phyloP scores from a whole-genome alignment of 495 filamentous ascomycete genomes.

The Stereocaulon alpinum region DNA sequence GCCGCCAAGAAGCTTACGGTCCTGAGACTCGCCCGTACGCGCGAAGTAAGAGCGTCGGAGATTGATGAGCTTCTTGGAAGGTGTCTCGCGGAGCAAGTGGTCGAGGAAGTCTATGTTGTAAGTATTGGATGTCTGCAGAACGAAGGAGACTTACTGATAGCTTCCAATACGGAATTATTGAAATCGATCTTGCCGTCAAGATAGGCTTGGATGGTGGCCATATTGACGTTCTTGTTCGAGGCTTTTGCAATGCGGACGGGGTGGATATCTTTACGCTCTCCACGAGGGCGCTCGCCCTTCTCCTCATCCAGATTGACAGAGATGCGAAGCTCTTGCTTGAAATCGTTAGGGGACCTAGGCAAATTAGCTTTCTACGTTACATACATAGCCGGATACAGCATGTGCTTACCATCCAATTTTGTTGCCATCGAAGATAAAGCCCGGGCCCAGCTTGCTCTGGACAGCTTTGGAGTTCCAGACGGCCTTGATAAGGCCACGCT shows the following conservation, averaged over 20 bases:
- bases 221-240: conserved; percentile 47
- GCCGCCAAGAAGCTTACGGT: conserved; percentile 35
- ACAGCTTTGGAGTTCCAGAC: conserved; percentile 58
- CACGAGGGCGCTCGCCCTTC: conserved; percentile 28
- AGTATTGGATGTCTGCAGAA: background rate
- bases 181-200: conserved; percentile 47
- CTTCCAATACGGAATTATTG: conserved; percentile 57
- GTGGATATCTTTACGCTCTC: conserved; percentile 37
- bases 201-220: conserved; percentile 54
- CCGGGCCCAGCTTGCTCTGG: conserved; percentile 39
- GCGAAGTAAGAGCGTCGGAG: conserved; percentile 74
- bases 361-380: conserved; percentile 20
- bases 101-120: conserved; percentile 62
- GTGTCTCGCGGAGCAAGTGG: conserved; percentile 70
- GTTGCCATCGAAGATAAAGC: conserved; percentile 68
- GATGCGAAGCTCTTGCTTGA: conserved; percentile 32
- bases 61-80: conserved; percentile 49
- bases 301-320: conserved; percentile 59
- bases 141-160: conserved; percentile 49
- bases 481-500: conserved; percentile 54
- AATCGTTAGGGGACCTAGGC: conserved; percentile 21
- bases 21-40: conserved; percentile 25
- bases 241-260: conserved; percentile 44
- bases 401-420: conserved; percentile 65
- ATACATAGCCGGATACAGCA: conserved; percentile 18